phyloP scores from a whole-genome alignment of 257 asterid genomes.

The Fraxinus pennsylvanica region DNA sequence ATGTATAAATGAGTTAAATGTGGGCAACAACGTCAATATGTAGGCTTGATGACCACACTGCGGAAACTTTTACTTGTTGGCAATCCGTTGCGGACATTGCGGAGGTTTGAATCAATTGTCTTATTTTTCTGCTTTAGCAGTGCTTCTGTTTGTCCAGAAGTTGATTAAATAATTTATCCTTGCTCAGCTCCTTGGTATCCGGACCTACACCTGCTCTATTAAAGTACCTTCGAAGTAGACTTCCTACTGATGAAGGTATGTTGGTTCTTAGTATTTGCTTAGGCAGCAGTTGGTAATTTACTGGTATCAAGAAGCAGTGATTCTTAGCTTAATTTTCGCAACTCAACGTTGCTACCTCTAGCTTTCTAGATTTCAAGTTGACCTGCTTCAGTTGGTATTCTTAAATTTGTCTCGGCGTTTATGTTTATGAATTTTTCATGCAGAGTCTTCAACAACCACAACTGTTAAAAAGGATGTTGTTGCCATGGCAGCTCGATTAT shows the following conservation, averaged over 20 bases:
- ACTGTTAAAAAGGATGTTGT: conserved; percentile 62
- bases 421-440: conserved; percentile 21
- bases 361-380: conserved; percentile 22
- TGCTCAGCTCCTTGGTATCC: conserved; percentile 74
- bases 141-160: conserved; percentile 23
- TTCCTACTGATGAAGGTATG: conserved; percentile 87
- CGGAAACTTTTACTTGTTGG: conserved; percentile 91
- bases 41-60: conserved; percentile 89
- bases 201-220: conserved; percentile 88
- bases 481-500: conserved; percentile 68
- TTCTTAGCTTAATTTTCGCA: conserved; percentile 11
- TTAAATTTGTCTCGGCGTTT: conserved; percentile 16
- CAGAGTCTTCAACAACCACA: conserved; percentile 63
- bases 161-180: conserved; percentile 25
- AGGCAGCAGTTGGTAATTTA: conserved; percentile 14
- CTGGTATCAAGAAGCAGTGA: neutral
- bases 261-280: conserved; percentile 23
- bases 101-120: conserved; percentile 60
- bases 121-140: conserved; percentile 17
- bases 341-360: conserved; percentile 11
- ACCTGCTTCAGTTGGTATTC: conserved; percentile 2
- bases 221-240: conserved; percentile 83
- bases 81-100: conserved; percentile 84
- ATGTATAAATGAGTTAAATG: conserved; percentile 28
- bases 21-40: conserved; percentile 23